These are phyloP conservation scores for Phanerodontia chrysosporium DNA, from an alignment of 768 basidiomycete species.

Conservation along the genomic window DNA sequence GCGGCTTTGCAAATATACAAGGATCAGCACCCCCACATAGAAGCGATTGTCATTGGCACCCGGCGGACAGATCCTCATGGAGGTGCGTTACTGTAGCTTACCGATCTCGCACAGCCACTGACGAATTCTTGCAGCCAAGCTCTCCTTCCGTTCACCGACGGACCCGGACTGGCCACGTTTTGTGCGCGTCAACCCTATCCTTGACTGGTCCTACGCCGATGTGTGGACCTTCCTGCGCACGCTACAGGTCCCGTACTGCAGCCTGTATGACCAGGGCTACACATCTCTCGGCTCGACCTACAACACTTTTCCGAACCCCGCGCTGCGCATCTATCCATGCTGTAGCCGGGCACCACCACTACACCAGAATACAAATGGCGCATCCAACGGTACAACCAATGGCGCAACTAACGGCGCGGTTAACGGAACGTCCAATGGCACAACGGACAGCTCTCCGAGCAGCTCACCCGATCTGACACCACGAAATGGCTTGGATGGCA, in stretches of 20 bases:
- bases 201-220: constrained; percentile 89
- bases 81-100: constrained; percentile 46
- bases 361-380: too few relatives aligned
- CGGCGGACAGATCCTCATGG: constrained; percentile 90
- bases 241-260: constrained; percentile 80
- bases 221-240: constrained; percentile 84
- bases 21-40: constrained; percentile 55
- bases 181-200: constrained; percentile 90
- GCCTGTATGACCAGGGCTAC: constrained; percentile 92
- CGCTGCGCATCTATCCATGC: constrained; percentile 41
- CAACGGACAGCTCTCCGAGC: constrained; percentile 18
- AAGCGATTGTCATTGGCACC: constrained; percentile 86
- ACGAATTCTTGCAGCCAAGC: constrained; percentile 46
- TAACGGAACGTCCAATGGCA: constrained; percentile 17
- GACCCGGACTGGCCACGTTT: constrained; percentile 89
- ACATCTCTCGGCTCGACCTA: constrained; percentile 94
- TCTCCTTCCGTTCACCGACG: constrained; percentile 72
- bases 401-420: neutral
- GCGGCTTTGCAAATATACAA: constrained; percentile 74
- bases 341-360: constrained; percentile 11
- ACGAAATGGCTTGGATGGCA: constrained; percentile 16
- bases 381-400: neutral
- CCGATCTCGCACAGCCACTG: neutral
- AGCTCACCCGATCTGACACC: neutral
- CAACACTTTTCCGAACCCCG: constrained; percentile 93